Evolutionary conservation across 192 early-diverging fungal species (phyloP).

Genomic region (Podila minutissima): DNA sequence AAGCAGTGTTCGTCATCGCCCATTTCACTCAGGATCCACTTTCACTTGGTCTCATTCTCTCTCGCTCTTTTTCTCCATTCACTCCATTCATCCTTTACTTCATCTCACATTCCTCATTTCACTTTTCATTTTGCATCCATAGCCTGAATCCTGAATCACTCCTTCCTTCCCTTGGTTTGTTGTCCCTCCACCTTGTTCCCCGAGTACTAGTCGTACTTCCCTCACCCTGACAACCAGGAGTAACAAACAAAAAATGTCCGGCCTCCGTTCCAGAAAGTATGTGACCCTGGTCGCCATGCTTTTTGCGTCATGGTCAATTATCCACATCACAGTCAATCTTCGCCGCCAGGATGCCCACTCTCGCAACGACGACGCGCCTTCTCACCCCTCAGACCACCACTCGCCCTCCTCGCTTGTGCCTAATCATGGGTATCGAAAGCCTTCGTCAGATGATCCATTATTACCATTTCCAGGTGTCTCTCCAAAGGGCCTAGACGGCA

Average conservation of each 20-base stretch:
- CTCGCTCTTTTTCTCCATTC: not conserved
- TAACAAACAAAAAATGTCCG: not conserved
- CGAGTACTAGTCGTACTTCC: not conserved
- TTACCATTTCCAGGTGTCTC: too few species aligned
- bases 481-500: too few species aligned
- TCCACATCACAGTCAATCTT: not conserved
- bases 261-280: conserved; percentile 1
- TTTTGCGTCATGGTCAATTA: not conserved
- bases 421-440: too few species aligned
- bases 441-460: too few species aligned
- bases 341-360: not conserved
- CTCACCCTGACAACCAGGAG: not conserved
- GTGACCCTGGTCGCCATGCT: not conserved
- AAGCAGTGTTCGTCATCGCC: not conserved
- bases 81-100: not conserved
- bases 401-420: too few species aligned
- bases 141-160: not conserved
- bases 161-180: not conserved
- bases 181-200: not conserved
- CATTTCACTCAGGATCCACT: not conserved
- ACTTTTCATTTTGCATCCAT: not conserved
- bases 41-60: not conserved
- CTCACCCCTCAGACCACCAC: not conserved
- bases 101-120: not conserved
- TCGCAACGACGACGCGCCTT: not conserved